phyloP scores from a whole-genome alignment of 139 green algal species.

The Microglena sp. region DNA sequence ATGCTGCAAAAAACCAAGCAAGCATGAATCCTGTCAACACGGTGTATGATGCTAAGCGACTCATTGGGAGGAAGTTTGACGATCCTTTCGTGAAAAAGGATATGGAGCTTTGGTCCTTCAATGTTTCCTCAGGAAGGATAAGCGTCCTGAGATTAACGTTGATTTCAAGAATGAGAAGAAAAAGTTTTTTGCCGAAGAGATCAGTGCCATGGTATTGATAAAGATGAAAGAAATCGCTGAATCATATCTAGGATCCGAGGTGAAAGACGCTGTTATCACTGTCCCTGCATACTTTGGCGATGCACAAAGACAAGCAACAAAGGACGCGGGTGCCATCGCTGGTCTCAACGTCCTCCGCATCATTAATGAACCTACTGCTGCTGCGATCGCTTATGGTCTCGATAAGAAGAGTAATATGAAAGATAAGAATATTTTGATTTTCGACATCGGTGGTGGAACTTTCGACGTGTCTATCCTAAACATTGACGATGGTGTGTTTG shows the following conservation, averaged over 20 bases:
- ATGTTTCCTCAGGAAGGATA: constrained; percentile 77
- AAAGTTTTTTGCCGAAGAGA: constrained; percentile 26
- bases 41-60: constrained; percentile 93
- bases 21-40: constrained; percentile 78
- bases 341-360: constrained; percentile 80
- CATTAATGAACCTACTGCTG: constrained; percentile 96
- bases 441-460: constrained; percentile 88
- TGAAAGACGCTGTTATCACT: constrained; percentile 87
- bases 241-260: constrained; percentile 56
- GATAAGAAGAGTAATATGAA: constrained; percentile 69
- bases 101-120: constrained; percentile 83
- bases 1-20: constrained; percentile 92
- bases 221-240: constrained; percentile 81
- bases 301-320: constrained; percentile 84
- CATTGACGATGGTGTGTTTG: constrained; percentile 75
- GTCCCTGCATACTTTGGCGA: constrained; percentile 96
- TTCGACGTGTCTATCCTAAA: constrained; percentile 94
- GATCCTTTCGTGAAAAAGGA: constrained; percentile 88
- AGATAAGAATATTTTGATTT: constrained; percentile 82
- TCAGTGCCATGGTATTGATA: constrained; percentile 39
- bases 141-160: constrained; percentile 37
- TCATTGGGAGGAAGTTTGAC: constrained; percentile 79
- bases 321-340: constrained; percentile 55
- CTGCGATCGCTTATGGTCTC: constrained; percentile 77
- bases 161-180: not conserved